Base-by-base conservation (phyloP, 176 grass and related monocot species). In the Ensete ventricosum region DNA sequence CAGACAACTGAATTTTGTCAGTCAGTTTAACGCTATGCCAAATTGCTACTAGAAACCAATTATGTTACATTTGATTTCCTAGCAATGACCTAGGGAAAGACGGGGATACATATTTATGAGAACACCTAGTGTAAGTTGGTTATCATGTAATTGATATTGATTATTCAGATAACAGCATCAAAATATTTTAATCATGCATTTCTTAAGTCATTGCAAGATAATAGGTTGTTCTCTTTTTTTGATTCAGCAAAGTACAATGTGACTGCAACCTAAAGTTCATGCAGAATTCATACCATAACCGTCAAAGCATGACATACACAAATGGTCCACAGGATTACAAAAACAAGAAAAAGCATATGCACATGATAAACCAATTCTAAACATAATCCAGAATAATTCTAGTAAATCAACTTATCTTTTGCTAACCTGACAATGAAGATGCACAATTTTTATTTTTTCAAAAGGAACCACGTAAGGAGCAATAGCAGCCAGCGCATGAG, bases 361-460 rank as follows among this genome's bases (percentile, higher is more conserved):
- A 67, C 13, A 34, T 67, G 64, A 22, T 14, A 67, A 66, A 24
- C 2, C 9, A 67, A 14, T 14, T 34, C 34, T 11, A 17, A 34
- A 50, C 14, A 69, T 50, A 19, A 16, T 9, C 17, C 67, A n/a
- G 16, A n/a, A 70, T 52, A 67, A 55, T 48, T 73, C 55, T 77
- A 55, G 16, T 14, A 57, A 78, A 78, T 22, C 27, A 22, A 52
- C 10, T 12, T 69, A 24, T 79, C 8, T 43, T 79, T 57, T 34
- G 75, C 74, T 78, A 58, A 99, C 95, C 90, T 89, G 53, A 11
- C 71, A 84, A 84, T 99, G 95, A 79, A 91, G 88, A 85, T 99
- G 90, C 23, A 51, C 72, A 58, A 99, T 80, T 81, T 43, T 87
- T 80, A 99, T 75, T 76, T 81, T 92, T 82, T 86, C 87, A 81